Percentiles rank a stretch among this genome's conserved stretches.
phyloP scores from a whole-genome alignment of 306 rosid genomes.

The Carpinus viminea region DNA sequence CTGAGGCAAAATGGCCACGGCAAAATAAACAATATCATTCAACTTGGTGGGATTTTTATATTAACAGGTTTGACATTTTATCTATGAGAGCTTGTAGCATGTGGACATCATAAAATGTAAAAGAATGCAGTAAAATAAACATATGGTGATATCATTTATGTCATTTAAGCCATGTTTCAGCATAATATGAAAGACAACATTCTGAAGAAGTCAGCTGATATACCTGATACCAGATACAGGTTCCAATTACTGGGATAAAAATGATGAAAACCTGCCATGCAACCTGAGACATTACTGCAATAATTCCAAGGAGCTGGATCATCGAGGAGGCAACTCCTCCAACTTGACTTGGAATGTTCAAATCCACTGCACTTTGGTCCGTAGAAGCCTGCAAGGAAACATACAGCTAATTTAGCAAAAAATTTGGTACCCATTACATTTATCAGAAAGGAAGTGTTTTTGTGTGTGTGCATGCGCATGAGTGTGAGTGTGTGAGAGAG shows the following conservation, averaged over 20 bases:
- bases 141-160: background rate
- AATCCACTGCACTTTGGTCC: slow-evolving; percentile 51
- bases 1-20: background rate
- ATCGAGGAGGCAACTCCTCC: slow-evolving; percentile 29
- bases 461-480: background rate
- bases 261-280: slow-evolving; percentile 58
- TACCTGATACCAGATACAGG: slow-evolving; percentile 56
- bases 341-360: slow-evolving; percentile 33
- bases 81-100: background rate
- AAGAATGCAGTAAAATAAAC: background rate
- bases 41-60: background rate
- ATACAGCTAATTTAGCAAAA: background rate
- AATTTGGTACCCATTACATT: background rate
- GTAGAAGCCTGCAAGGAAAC: slow-evolving; percentile 52
- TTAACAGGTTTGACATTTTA: background rate
- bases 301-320: slow-evolving; percentile 51
- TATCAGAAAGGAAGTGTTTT: background rate
- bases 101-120: background rate
- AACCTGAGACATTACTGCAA: slow-evolving; percentile 56
- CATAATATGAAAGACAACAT: background rate
- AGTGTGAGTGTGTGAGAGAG: background rate
- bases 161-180: background rate
- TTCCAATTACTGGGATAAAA: slow-evolving; percentile 49
- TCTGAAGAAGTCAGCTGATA: slow-evolving; percentile 2
- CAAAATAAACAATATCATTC: background rate